Base-by-base conservation (phyloP, 257 asterid genomes). In the Gentiana macrophylla region DNA sequence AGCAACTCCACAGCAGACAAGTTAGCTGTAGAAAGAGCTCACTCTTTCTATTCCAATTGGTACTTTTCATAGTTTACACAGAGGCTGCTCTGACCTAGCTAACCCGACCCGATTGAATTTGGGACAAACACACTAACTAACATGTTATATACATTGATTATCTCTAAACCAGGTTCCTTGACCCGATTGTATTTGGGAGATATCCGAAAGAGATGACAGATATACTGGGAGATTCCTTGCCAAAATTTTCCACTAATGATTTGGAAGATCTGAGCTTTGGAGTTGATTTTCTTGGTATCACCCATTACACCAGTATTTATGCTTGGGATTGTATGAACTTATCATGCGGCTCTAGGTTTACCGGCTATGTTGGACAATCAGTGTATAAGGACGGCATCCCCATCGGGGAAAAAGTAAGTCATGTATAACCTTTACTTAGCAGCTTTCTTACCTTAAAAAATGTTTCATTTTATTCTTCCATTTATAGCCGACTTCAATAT, bases 1-100 rank as follows among this genome's bases (percentile, higher is more conserved):
- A 76, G 73, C 77, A 71, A 71, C 58, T 73, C 85, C 46, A 59
- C 64, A 12, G 81, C 69, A 66, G 86, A 78, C 63, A 74, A 62
- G 59, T 61, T 69, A 43, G 86, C 86, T 24, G 66, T 83, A 46
- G 72, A 81, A 72, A 72, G 86, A 71, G 89, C 83, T 56, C 81
- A 72, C 55, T 74, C 77, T 9, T 81, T 78, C 65, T 70, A 50
- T 12, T 47, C 71, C 65, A 78, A 78, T 44, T 81, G 89, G 83
- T 76, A 62, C 53, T 6, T 38, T 47, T 8, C 24, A 24, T 24
- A 24, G 24, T 24, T 24, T 24, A 24, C 24, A 24, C 24, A 24
- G 24, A 24, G 24, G 24, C 24, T 24, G 24, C 24, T 24, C 24
- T 24, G 24, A 24, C 24, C 24, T 24, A 15, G 24, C 24, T 15